Evolutionary conservation across 225 moss, liverwort and hornwort genomes (phyloP).

Genomic region (Marchantia polymorpha): DNA sequence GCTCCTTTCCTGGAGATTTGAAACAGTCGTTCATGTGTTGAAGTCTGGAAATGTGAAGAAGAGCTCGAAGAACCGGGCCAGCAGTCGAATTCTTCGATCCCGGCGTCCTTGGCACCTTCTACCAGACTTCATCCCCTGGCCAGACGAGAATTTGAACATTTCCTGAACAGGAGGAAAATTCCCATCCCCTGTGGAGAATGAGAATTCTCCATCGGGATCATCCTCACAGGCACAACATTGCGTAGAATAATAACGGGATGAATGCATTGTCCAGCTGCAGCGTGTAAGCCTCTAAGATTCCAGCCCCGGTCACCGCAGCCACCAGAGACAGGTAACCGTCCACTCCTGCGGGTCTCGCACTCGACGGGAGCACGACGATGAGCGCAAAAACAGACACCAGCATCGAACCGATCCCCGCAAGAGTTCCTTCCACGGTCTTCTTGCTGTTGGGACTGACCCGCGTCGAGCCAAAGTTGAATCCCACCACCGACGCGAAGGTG

Average conservation of each 20-base stretch:
- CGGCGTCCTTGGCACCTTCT: not conserved
- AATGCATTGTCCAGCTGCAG: constrained; percentile 95
- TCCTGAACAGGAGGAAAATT: not conserved
- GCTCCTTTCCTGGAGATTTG: too few species aligned
- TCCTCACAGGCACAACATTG: constrained; percentile 58
- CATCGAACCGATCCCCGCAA: constrained; percentile 60
- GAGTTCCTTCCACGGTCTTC: constrained; percentile 88
- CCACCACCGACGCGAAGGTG: constrained; percentile 85
- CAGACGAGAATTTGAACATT: too few species aligned
- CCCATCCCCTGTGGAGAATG: not conserved
- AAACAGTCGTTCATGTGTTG: too few species aligned
- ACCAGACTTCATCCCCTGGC: not conserved
- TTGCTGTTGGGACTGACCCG: constrained; percentile 64
- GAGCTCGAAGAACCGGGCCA: too few species aligned
- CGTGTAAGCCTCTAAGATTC: constrained; percentile 79
- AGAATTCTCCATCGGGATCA: not conserved
- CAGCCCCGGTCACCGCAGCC: constrained; percentile 53
- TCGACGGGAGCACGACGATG: constrained; percentile 30
- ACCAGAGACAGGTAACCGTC: constrained; percentile 45
- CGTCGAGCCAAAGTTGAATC: constrained; percentile 73
- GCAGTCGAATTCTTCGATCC: not conserved
- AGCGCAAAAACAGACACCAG: constrained; percentile 49
- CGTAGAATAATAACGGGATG: constrained; percentile 74
- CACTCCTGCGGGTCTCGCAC: constrained; percentile 33
- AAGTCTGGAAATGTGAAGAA: too few species aligned